These are phyloP conservation scores for Nepenthes mirabilis DNA, from an alignment of 148 eudicot genomes.

Conservation along the genomic window DNA sequence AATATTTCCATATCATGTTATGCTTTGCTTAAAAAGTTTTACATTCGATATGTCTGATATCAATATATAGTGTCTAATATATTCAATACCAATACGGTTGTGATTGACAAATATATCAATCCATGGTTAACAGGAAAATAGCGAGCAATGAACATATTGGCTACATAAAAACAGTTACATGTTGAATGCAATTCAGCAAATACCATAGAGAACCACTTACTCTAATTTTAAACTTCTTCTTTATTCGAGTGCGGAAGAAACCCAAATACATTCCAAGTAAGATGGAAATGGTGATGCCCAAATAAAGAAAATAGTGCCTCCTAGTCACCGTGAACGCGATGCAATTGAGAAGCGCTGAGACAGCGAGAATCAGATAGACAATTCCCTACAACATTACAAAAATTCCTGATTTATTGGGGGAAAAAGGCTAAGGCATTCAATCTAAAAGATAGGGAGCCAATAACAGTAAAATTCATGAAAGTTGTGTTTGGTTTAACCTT, in stretches of 20 bases:
- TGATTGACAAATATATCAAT: too few relatives aligned
- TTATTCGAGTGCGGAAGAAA: slow-evolving; percentile 52
- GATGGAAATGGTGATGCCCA: slow-evolving; percentile 42
- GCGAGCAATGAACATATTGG: too few relatives aligned
- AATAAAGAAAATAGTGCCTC: slow-evolving; percentile 45
- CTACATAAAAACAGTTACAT: too few relatives aligned
- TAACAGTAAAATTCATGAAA: not conserved
- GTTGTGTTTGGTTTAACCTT: too few relatives aligned
- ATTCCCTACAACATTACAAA: slow-evolving; percentile 44
- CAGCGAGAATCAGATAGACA: slow-evolving; percentile 34
- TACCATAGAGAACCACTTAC: slow-evolving; percentile 23
- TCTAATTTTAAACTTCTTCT: slow-evolving; percentile 74
- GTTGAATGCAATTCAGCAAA: not conserved
- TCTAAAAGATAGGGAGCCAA: too few relatives aligned
- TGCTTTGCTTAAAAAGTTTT: too few relatives aligned
- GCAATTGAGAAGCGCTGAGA: slow-evolving; percentile 35
- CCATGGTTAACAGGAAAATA: too few relatives aligned
- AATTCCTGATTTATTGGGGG: not conserved
- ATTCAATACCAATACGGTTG: too few relatives aligned
- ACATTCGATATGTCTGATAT: too few relatives aligned
- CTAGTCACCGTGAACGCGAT: slow-evolving; percentile 44
- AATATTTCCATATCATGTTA: too few relatives aligned
- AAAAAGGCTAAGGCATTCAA: too few relatives aligned
- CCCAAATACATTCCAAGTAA: slow-evolving; percentile 61
- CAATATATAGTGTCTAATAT: too few relatives aligned